Base-by-base conservation (phyloP, 192 early-diverging fungal genomes). In the Haplosporangium gracile region DNA sequence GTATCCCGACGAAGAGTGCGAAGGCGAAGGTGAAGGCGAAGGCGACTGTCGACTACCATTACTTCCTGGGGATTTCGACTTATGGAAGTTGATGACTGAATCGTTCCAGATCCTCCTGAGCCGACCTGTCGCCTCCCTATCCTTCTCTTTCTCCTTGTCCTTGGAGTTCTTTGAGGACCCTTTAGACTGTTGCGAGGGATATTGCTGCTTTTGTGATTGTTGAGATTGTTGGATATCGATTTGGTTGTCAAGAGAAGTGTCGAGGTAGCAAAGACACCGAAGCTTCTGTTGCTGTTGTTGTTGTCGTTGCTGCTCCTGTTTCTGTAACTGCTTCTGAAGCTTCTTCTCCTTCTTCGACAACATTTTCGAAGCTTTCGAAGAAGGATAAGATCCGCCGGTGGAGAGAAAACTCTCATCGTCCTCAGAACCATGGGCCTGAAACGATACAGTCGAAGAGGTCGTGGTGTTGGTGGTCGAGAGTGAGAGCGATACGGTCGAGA, bases 101-200 rank as follows among this genome's bases (percentile, higher is more conserved):
- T 86, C 84, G 43, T 86, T 86, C 84, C 79, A 86, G 2, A 86
- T 86, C 79, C 68, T 72, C 39, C 79, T 80, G 10, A 86, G 42
- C 10, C 84, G 78, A 74, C 79, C 72, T 4, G 83, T 6, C 34
- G 77, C 83, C 40, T 86, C 70, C 26, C 69, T 43, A 0, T 77
- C 68, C 26, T 77, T 77, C 45, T 70, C 55, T 24, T 63, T 63
- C 29, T 65, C 60, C 60, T 65, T 65, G 2, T 29, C n/a, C n/a
- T 60, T 80, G 34, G 77, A 76, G 29, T 81, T 57, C n/a, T 73
- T 86, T 24, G 79, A 78, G 2, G 75, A 80, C 8, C 53, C 29
- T 40, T 53, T 69, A 5, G 74, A 49, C 16, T 34, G 43, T 8
- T 80, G 53, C 20, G 77, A 76, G 15, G 68, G 36, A 68, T 76